phyloP scores from a whole-genome alignment of 225 moss, liverwort and hornwort genomes.

The Marchantia polymorpha region DNA sequence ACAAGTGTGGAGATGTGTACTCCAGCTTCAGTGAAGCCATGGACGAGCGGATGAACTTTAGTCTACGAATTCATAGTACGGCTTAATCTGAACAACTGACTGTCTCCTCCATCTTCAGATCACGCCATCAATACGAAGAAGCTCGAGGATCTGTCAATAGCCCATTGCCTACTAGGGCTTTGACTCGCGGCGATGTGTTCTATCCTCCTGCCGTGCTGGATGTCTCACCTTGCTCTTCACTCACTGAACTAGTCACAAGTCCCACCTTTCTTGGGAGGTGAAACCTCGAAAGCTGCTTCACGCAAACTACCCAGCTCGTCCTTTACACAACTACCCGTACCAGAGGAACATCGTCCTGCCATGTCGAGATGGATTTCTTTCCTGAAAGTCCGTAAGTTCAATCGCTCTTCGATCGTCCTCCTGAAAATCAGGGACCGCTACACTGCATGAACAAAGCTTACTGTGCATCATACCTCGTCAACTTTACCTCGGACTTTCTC shows the following conservation, averaged over 20 bases:
- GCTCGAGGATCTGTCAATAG: not conserved
- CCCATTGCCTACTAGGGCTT: not conserved
- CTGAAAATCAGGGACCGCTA: not conserved
- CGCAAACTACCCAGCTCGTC: not conserved
- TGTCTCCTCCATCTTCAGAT: not conserved
- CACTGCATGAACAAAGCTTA: not conserved
- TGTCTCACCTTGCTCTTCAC: not conserved
- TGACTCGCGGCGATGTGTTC: conserved; percentile 6
- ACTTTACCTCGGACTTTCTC: not conserved
- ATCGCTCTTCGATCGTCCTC: no score
- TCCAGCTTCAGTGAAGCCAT: not conserved
- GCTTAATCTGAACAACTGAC: not conserved
- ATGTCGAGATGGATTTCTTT: not conserved
- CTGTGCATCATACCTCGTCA: not conserved
- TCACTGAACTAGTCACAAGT: not conserved
- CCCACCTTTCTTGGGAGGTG: not conserved
- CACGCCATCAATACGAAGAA: not conserved
- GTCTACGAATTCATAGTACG: not conserved
- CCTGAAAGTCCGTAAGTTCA: not conserved
- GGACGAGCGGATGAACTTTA: not conserved
- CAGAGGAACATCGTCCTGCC: not conserved
- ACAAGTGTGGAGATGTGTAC: not conserved
- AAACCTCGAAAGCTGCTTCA: not conserved
- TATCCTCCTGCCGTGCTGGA: not conserved
- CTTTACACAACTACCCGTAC: not conserved